A percentile compares a stretch with the other conserved stretches of the same genome.
phyloP scores from a whole-genome alignment of 2,329 filamentous ascomycete genomes.

The Cercospora berteroae region DNA sequence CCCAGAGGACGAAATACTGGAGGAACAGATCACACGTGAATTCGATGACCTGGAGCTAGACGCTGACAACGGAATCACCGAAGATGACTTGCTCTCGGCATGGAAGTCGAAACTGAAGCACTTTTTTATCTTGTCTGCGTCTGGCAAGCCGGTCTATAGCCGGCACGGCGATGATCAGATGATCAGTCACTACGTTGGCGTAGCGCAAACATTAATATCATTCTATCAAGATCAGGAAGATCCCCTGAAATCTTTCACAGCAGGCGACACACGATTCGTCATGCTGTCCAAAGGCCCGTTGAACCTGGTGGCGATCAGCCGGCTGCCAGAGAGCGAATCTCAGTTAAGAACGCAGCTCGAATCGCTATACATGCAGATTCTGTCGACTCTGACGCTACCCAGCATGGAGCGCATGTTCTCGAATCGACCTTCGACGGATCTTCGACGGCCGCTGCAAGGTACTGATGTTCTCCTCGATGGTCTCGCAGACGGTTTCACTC shows the following conservation, averaged over 20 bases:
- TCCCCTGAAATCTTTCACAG: constrained; percentile 76
- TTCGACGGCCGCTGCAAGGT: constrained; percentile 83
- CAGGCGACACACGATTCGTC: constrained; percentile 82
- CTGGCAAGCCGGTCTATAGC: constrained; percentile 96
- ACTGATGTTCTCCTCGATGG: constrained; percentile 90
- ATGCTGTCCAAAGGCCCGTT: constrained; percentile 80
- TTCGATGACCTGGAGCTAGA: constrained; percentile 72
- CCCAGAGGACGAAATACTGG: constrained; percentile 47
- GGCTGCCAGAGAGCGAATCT: constrained; percentile 83
- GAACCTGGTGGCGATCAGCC: constrained; percentile 90
- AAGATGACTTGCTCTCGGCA: constrained; percentile 59
- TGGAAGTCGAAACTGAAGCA: constrained; percentile 97
- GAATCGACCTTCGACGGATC: constrained; percentile 86
- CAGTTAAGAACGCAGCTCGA: constrained; percentile 87
- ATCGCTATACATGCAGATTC: constrained; percentile 94
- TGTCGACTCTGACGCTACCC: constrained; percentile 90
- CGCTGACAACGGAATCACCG: constrained; percentile 53
- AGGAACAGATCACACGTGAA: constrained; percentile 70
- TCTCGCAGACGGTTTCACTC: constrained; percentile 89
- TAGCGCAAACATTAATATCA: constrained; percentile 96
- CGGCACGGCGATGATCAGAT: constrained; percentile 86
- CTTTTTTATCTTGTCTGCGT: constrained; percentile 92
- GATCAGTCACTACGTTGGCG: constrained; percentile 90
- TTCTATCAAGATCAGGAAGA: constrained; percentile 85
- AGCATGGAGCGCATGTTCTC: constrained; percentile 83